A percentile compares a stretch with the other conserved stretches of the same genome.
Evolutionary conservation across 768 basidiomycete genomes (phyloP).

Genomic region (Suillus clintonianus): DNA sequence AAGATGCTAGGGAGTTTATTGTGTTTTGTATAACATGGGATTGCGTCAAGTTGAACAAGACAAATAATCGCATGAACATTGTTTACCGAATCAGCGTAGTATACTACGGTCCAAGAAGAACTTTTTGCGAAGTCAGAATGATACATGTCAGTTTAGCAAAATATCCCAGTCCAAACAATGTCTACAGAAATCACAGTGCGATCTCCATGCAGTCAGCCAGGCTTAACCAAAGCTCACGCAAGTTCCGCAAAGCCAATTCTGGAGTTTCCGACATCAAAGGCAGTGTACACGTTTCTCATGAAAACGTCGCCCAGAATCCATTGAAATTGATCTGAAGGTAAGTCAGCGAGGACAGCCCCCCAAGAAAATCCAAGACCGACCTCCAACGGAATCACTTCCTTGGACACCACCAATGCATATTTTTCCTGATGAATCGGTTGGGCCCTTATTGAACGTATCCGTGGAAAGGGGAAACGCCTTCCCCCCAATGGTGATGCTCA

Average conservation of each 20-base stretch:
- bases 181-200: no score
- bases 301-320: slow-evolving; percentile 43
- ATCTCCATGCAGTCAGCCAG: not conserved
- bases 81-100: not conserved
- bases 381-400: slow-evolving; percentile 12
- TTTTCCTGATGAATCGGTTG: slow-evolving; percentile 6
- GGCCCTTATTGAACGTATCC: slow-evolving; percentile 39
- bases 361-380: no score
- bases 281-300: slow-evolving; percentile 46
- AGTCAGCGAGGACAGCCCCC: not conserved
- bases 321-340: slow-evolving; percentile 13
- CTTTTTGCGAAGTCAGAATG: not conserved
- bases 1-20: no score
- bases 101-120: not conserved
- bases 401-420: slow-evolving; percentile 21
- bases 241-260: slow-evolving; percentile 42
- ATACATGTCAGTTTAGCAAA: not conserved
- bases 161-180: not conserved
- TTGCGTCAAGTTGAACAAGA: no score
- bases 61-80: no score
- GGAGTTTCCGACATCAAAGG: slow-evolving; percentile 40
- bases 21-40: no score
- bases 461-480: slow-evolving; percentile 31
- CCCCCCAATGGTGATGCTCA: slow-evolving; percentile 37
- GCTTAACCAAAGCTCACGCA: slow-evolving; percentile 11